Evolutionary conservation across 805 yeast genomes (phyloP).

Genomic region (Hanseniaspora singularis): DNA sequence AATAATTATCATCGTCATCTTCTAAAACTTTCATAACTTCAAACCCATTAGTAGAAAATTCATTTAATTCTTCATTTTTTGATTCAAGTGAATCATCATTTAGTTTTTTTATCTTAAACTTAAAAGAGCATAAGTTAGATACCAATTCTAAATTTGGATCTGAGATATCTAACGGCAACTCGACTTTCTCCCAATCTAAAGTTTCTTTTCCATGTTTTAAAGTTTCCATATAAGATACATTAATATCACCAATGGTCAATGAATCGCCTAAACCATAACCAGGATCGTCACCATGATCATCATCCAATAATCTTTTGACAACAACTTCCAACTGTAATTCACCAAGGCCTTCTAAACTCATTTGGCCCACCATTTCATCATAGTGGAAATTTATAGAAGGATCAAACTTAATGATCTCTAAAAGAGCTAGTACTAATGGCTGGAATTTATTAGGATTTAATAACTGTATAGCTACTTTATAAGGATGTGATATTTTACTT

Average conservation of each 20-base stretch:
- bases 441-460: conserved; percentile 53
- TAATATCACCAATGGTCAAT: conserved; percentile 50
- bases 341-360: conserved; percentile 95
- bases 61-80: neutral
- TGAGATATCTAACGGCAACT: neutral
- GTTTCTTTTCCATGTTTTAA: conserved; percentile 19
- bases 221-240: conserved; percentile 82
- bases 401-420: conserved; percentile 65
- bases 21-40: conserved; percentile 3
- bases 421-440: conserved; percentile 55
- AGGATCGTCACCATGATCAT: conserved; percentile 31
- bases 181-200: neutral
- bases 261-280: conserved; percentile 8
- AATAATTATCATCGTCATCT: conserved; percentile 3
- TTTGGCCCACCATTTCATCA: conserved; percentile 82
- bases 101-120: conserved; percentile 4
- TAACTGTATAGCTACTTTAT: conserved; percentile 7
- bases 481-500: conserved; percentile 8
- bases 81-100: neutral
- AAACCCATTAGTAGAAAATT: neutral
- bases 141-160: neutral
- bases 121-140: neutral
- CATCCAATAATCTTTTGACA: conserved; percentile 62
- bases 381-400: conserved; percentile 65
- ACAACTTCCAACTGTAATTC: conserved; percentile 89